Evolutionary conservation across 768 basidiomycete species (phyloP).

Genomic region (Ramaria sp.): DNA sequence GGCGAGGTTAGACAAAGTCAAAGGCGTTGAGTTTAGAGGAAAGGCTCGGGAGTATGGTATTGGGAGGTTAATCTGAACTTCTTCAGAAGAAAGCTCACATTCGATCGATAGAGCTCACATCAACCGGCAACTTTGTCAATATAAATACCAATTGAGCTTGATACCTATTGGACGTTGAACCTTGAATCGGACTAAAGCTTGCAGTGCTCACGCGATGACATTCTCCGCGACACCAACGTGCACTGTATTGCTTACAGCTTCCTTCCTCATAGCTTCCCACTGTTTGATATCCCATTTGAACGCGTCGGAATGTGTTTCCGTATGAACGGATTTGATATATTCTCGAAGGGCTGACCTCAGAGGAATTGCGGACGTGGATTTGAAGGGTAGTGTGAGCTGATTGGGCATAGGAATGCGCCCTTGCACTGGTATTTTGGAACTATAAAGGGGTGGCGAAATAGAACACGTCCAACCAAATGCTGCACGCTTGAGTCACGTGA

Average conservation of each 20-base stretch:
- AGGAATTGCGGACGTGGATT: constrained; percentile 48
- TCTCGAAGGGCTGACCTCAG: constrained; percentile 44
- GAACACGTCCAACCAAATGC: too few species aligned
- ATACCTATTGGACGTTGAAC: constrained; percentile 43
- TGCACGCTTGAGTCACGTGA: too few species aligned
- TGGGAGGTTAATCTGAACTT: constrained; percentile 52
- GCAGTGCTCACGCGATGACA: constrained; percentile 42
- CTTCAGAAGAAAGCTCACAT: neutral
- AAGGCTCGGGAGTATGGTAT: constrained; percentile 71
- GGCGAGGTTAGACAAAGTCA: constrained; percentile 59
- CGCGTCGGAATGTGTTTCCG: constrained; percentile 72
- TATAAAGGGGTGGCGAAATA: too few species aligned
- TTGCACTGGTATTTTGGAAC: too few species aligned
- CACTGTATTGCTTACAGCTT: constrained; percentile 36
- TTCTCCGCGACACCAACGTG: constrained; percentile 46
- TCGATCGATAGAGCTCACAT: constrained; percentile 37
- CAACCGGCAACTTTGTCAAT: constrained; percentile 71
- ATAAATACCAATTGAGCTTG: constrained; percentile 83
- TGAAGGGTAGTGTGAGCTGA: constrained; percentile 64
- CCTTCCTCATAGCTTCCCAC: constrained; percentile 60
- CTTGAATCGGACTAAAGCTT: neutral
- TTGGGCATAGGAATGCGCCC: constrained; percentile 60
- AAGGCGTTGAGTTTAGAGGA: constrained; percentile 39
- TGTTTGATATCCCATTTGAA: constrained; percentile 66
- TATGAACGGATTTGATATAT: constrained; percentile 54